Base-by-base conservation (phyloP, 768 basidiomycete species). In the Russula compacta region DNA sequence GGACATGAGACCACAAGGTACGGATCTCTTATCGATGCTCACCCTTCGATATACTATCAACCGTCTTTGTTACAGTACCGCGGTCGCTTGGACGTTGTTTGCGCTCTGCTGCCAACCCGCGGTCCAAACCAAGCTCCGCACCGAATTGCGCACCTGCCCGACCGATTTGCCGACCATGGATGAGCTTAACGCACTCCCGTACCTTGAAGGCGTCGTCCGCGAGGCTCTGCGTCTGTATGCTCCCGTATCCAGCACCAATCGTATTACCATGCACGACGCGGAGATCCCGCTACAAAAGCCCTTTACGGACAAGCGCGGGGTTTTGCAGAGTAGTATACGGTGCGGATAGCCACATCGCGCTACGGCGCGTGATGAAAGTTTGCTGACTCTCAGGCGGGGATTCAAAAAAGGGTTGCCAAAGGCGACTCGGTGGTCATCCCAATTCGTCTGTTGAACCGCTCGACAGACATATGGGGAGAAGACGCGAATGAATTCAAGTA, bases 11-110 rank as follows among this genome's bases (percentile, higher is more conserved):
- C 70, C 0, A 64, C 69, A 10, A 63, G 56, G 66, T 66, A 19
- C 6, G 53, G 9, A 5, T n/a, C n/a, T 21, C n/a, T 8, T 19
- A 7, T 6, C 9, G 7, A 2, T 36, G n/a, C 17, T n/a, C 19
- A 14, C 10, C 15, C 15, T 4, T 6, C 1, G 40, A 15, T 7
- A 24, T 35, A 0, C 21, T 6, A 4, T n/a, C n/a, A 14, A 50
- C 15, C n/a, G 4, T 19, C 15, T 15, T 6, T 50, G 12, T n/a
- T 46, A 6, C 29, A 66, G 66, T 29, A 54, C 74, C 2, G 71
- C 73, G 3, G 56, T 74, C 0, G 67, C 73, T 4, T 77, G 75
- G 75, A 68, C 71, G 9, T 60, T 76, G 6, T 73, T 72, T 49
- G 63, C 67, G 4, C 68, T 78, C 6, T 61, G 70, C 6, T 60